phyloP scores from a whole-genome alignment of 345 rosid species.

The Salix koriyanagi region DNA sequence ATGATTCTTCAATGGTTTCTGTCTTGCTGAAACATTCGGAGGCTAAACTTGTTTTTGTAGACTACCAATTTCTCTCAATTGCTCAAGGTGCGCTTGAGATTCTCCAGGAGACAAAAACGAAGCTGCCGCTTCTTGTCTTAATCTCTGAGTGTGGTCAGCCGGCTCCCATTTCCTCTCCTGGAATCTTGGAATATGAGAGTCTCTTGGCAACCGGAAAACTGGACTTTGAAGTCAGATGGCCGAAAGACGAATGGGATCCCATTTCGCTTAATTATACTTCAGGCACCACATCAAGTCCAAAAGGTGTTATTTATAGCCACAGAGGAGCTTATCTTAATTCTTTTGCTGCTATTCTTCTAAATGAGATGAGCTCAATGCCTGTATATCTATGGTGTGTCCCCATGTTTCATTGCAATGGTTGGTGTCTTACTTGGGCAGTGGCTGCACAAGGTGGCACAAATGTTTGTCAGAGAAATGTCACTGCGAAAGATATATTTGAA shows the following conservation, averaged over 20 bases:
- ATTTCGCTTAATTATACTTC: slow-evolving; percentile 30
- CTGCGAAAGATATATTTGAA: slow-evolving; percentile 18
- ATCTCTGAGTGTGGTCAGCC: slow-evolving; percentile 25
- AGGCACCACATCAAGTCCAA: slow-evolving; percentile 32
- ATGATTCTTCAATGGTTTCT: slow-evolving; percentile 46
- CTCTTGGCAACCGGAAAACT: slow-evolving; percentile 39
- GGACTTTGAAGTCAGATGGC: slow-evolving; percentile 38
- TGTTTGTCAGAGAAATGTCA: slow-evolving; percentile 17
- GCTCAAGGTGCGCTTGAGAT: slow-evolving; percentile 46
- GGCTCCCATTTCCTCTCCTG: slow-evolving; percentile 8
- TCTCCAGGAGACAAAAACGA: slow-evolving; percentile 30
- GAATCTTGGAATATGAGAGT: slow-evolving; percentile 38
- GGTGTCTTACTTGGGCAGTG: slow-evolving; percentile 32
- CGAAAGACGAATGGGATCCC: slow-evolving; percentile 32
- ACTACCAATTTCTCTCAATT: slow-evolving; percentile 39
- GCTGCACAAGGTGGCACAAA: slow-evolving; percentile 35
- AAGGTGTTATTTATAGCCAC: slow-evolving; percentile 33
- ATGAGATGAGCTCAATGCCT: slow-evolving; percentile 27
- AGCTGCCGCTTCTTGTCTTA: slow-evolving; percentile 41
- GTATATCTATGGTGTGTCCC: slow-evolving; percentile 34
- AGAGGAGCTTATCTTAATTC: slow-evolving; percentile 33
- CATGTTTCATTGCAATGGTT: slow-evolving; percentile 35
- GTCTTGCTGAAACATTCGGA: slow-evolving; percentile 48
- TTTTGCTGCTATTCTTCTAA: slow-evolving; percentile 19
- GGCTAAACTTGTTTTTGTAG: slow-evolving; percentile 50